Evolutionary conservation across 2,329 filamentous ascomycete genomes (phyloP).

Genomic region (Neophaeococcomyces mojaviensis): DNA sequence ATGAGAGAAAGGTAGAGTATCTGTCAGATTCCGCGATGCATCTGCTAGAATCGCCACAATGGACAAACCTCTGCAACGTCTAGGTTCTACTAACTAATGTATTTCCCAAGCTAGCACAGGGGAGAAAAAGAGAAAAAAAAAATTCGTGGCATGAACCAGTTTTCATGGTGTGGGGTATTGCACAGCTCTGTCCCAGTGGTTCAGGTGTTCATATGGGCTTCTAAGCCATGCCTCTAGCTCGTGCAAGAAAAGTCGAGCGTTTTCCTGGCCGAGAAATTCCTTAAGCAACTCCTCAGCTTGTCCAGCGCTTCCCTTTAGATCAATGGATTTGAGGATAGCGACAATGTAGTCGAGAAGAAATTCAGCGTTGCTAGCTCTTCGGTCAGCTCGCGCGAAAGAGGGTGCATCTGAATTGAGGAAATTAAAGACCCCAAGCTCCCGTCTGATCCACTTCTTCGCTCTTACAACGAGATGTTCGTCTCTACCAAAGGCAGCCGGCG

Average conservation of each 20-base stretch:
- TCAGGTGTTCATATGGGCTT: constrained; percentile 65
- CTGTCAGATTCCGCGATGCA: too few species aligned
- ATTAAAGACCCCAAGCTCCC: constrained; percentile 76
- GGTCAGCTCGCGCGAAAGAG: constrained; percentile 20
- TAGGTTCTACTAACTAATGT: too few species aligned
- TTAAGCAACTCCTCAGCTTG: constrained; percentile 71
- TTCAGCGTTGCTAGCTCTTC: constrained; percentile 63
- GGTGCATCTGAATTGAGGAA: constrained; percentile 50
- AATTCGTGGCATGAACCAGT: too few species aligned
- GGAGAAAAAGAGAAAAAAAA: too few species aligned
- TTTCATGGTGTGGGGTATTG: constrained; percentile 50
- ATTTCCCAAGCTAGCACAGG: too few species aligned
- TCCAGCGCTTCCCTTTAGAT: constrained; percentile 69
- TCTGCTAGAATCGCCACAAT: too few species aligned
- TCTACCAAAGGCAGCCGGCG: constrained; percentile 55
- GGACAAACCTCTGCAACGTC: too few species aligned
- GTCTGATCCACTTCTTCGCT: constrained; percentile 71
- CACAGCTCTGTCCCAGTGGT: constrained; percentile 72
- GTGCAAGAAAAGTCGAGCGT: constrained; percentile 71
- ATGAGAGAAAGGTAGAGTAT: too few species aligned
- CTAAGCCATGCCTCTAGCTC: constrained; percentile 76
- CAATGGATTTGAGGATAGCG: constrained; percentile 72
- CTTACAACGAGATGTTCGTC: constrained; percentile 65
- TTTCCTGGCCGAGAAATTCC: constrained; percentile 68
- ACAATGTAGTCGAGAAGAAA: constrained; percentile 82